A percentile compares a stretch with the other conserved stretches of the same genome.
Evolutionary conservation across 1,139 yeast species (phyloP).

Genomic region (Saccharomyces hybrid): DNA sequence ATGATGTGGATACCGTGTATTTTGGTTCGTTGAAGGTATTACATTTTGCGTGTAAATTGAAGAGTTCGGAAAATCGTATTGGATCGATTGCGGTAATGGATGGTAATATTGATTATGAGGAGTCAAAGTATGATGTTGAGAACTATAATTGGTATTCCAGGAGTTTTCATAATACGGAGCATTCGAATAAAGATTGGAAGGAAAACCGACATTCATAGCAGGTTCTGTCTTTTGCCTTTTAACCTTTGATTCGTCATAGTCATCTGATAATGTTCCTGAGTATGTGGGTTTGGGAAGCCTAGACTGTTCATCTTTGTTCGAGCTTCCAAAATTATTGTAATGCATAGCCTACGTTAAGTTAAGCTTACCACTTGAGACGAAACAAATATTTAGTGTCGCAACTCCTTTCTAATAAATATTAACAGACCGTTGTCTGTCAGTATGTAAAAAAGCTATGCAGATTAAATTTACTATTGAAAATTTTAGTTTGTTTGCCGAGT

Average conservation of each 20-base stretch:
- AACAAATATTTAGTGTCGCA: background rate
- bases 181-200: background rate
- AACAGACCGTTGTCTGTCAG: too few relatives aligned
- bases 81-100: background rate
- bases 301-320: background rate
- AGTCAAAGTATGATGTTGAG: background rate
- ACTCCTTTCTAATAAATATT: too few relatives aligned
- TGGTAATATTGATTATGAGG: background rate
- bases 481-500: background rate
- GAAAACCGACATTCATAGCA: background rate
- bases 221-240: constrained; percentile 3
- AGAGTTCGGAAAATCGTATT: background rate
- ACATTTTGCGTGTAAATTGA: background rate
- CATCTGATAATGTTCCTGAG: constrained; percentile 19
- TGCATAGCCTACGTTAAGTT: background rate
- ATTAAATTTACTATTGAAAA: background rate
- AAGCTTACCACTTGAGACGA: background rate
- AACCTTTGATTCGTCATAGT: background rate
- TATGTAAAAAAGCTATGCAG: background rate
- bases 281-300: constrained; percentile 25
- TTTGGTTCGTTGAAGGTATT: background rate
- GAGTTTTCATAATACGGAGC: background rate
- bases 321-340: background rate
- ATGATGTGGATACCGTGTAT: background rate
- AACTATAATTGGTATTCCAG: background rate